Evolutionary conservation across 768 basidiomycete species (phyloP).

Genomic region (Phlebiopsis gigantea): DNA sequence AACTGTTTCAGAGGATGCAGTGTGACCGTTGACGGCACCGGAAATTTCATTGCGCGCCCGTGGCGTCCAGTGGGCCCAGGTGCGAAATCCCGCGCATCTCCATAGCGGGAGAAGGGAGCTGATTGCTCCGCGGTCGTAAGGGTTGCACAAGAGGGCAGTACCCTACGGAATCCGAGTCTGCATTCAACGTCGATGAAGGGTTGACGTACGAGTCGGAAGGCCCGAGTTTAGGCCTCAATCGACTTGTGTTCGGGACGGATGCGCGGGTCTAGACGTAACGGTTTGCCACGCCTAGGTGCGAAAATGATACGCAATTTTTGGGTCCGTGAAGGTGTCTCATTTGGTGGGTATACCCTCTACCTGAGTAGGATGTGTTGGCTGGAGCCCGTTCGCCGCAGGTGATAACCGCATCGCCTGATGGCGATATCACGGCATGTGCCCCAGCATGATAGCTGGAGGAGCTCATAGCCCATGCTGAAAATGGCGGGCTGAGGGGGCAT

Average conservation of each 20-base stretch:
- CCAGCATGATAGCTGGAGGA: neutral
- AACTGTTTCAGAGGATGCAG: neutral
- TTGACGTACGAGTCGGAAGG: no score
- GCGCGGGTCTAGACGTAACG: neutral
- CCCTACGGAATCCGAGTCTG: no score
- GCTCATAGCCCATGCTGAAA: neutral
- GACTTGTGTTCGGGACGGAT: neutral
- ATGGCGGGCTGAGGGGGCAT: neutral
- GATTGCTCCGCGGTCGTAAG: neutral
- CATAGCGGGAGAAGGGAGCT: neutral
- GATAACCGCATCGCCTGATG: neutral
- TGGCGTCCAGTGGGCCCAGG: neutral
- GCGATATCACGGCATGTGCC: conserved; percentile 2
- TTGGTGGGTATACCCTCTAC: neutral
- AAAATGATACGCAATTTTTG: neutral
- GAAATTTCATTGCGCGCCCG: neutral
- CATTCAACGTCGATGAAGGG: no score
- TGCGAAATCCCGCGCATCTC: neutral
- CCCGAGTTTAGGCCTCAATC: no score
- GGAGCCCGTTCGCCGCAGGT: neutral
- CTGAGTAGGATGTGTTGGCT: neutral
- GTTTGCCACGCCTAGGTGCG: neutral
- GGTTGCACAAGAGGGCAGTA: no score
- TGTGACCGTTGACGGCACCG: neutral
- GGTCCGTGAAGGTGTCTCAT: neutral